A percentile compares a stretch with the other conserved stretches of the same genome.
Conservation (phyloP, 768 basidiomycete genomes). For the Tricholoma bakamatsutake region DNA sequence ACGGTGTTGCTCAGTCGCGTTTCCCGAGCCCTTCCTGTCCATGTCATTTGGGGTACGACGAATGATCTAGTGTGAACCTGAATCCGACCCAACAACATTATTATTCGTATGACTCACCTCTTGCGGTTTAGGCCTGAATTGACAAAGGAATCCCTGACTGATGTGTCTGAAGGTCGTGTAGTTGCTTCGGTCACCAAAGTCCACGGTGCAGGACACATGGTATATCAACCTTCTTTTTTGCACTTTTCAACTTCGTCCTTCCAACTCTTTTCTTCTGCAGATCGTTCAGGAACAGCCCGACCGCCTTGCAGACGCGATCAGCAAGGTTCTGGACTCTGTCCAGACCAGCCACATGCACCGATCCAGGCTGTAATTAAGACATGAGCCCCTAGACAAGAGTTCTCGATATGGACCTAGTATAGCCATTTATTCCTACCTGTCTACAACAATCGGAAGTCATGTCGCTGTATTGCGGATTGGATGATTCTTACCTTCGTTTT, state of each 20-base stretch:
- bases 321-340: conserved; percentile 27
- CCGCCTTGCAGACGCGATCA: conserved; percentile 28
- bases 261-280: conserved; percentile 15
- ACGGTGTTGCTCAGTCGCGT: conserved; percentile 27
- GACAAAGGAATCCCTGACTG: conserved; percentile 37
- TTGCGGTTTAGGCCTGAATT: conserved; percentile 31
- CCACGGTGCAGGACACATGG: conserved; percentile 43
- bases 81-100: background rate
- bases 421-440: too few species aligned
- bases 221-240: conserved; percentile 13
- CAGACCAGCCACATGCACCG: background rate
- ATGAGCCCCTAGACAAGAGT: background rate
- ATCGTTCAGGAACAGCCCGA: conserved; percentile 42
- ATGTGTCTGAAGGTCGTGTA: conserved; percentile 32
- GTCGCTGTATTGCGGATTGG: too few species aligned
- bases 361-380: background rate
- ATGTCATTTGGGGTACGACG: conserved; percentile 43
- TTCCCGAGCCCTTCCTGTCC: conserved; percentile 32
- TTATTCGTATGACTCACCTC: background rate
- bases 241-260: background rate
- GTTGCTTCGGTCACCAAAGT: conserved; percentile 39
- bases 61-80: conserved; percentile 35
- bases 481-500: too few species aligned
- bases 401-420: background rate
- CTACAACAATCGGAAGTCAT: too few species aligned